Percentiles rank a stretch among this genome's conserved stretches.
Conservation (phyloP, 2,329 filamentous ascomycete genomes). For the Fusarium continuum region DNA sequence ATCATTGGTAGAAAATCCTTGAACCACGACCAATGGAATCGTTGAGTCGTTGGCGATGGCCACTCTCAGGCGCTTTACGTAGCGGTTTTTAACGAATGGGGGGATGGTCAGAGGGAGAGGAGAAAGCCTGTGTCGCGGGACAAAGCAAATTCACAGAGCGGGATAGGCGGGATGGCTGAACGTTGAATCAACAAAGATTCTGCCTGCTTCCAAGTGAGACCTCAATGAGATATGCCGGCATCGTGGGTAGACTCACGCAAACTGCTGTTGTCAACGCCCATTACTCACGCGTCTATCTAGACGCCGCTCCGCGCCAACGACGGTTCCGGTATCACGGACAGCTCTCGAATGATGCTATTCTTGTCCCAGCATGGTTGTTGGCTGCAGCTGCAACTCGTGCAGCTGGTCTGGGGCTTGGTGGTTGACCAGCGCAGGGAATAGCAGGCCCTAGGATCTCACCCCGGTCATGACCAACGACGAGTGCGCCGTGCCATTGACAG, state of each 20-base stretch:
- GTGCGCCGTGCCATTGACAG: conserved; percentile 4
- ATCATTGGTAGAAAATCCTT: conserved; percentile 41
- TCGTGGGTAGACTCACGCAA: conserved; percentile 3
- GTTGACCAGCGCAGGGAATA: conserved; percentile 14
- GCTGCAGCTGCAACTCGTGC: conserved; percentile 28
- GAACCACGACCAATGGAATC: conserved; percentile 33
- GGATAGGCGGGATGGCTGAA: conserved; percentile 14
- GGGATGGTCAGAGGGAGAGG: neutral
- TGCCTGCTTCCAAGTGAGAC: neutral
- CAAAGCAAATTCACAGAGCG: conserved; percentile 25
- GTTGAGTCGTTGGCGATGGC: conserved; percentile 15
- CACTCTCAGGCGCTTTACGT: conserved; percentile 38
- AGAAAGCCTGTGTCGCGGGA: conserved; percentile 3
- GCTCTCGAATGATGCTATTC: conserved; percentile 32
- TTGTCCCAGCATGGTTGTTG: conserved; percentile 27
- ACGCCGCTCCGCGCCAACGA: conserved; percentile 26
- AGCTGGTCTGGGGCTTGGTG: conserved; percentile 33
- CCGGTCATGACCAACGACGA: conserved; percentile 23
- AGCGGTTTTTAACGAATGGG: conserved; percentile 36
- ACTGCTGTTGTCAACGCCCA: neutral
- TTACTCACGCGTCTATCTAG: conserved; percentile 30
- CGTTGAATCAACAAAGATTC: neutral
- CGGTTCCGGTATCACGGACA: conserved; percentile 1
- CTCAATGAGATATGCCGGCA: neutral
- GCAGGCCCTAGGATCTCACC: conserved; percentile 26